Evolutionary conservation across 177 flowering plant species (phyloP).

Genomic region (Vitis hybrid): DNA sequence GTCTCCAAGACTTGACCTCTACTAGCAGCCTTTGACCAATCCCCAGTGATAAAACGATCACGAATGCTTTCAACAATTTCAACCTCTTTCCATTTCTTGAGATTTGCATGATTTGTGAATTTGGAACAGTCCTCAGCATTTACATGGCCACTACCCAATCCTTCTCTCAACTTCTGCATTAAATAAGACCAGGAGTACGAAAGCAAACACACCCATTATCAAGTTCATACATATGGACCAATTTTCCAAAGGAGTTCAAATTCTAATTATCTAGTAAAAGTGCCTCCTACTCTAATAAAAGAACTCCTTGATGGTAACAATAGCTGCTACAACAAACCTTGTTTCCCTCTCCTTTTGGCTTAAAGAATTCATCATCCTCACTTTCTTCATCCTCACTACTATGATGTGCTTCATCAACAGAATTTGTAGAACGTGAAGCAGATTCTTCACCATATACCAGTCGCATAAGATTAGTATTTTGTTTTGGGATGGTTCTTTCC

Average conservation of each 20-base stretch:
- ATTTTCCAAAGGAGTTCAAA: background rate
- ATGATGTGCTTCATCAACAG: slow-evolving; percentile 30
- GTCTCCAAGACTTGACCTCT: slow-evolving; percentile 46
- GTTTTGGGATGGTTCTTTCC: slow-evolving; percentile 42
- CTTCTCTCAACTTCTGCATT: slow-evolving; percentile 49
- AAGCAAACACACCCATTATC: background rate
- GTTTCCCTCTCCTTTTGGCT: slow-evolving; percentile 67
- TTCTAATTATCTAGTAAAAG: background rate
- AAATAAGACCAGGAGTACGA: slow-evolving; percentile 6
- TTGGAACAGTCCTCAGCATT: slow-evolving; percentile 81
- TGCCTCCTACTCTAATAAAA: background rate
- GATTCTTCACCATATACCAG: slow-evolving; percentile 74
- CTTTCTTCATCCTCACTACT: slow-evolving; percentile 61
- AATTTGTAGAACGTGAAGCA: slow-evolving; percentile 21
- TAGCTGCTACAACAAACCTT: slow-evolving; percentile 43
- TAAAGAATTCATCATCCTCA: slow-evolving; percentile 80
- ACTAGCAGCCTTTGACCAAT: slow-evolving; percentile 77
- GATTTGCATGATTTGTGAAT: slow-evolving; percentile 26
- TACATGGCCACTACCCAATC: slow-evolving; percentile 32
- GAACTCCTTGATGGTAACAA: background rate
- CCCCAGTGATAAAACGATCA: slow-evolving; percentile 88
- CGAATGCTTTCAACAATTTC: slow-evolving; percentile 65
- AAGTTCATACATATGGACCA: background rate
- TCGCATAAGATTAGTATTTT: slow-evolving; percentile 68
- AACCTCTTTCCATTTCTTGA: slow-evolving; percentile 60